Base-by-base conservation (phyloP, 768 basidiomycete genomes). In the Boletellus sp. region DNA sequence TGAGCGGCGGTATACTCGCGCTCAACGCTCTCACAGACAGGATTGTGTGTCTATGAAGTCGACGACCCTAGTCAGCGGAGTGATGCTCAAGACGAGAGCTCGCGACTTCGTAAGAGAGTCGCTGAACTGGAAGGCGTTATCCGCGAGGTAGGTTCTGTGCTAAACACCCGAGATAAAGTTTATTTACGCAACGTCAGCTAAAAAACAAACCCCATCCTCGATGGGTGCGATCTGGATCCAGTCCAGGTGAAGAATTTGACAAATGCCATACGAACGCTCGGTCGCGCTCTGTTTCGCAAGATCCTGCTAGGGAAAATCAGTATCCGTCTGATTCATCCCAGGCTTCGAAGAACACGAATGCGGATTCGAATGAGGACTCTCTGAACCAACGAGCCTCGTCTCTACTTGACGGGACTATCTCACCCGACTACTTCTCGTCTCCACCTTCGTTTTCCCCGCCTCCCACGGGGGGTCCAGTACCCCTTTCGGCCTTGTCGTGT, bases 41-140 rank as follows among this genome's bases (percentile, higher is more conserved):
- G 87, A 1, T 73, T 89, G 4, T 92, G 89, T 61, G 84, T 90
- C 10, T 92, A 92, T 58, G 87, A 92, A 64, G 80, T 90, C 7
- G 88, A 90, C 58, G 86, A 88, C 58, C 84, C 84, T 22, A 79
- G 66, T 52, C 78, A 81, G 65, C 74, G 79, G 60, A 71, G 69
- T 12, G 63, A 71, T 43, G 59, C 67, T 10, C 78, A 79, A 52
- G 84, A 85, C 50, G 88, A 90, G 62, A 75, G 75, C 38, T 75
- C 80, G 31, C 76, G 83, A 33, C 74, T 91, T 19, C 77, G 87
- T 46, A 80, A 81, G 52, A 80, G 89, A 40, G 84, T 91, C 20
- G 87, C 87, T 23, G 89, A 92, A 59, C 76, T 92, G 1, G 89
- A 92, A 66, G 84, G 85, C 44, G 86, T 90, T 33, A 85, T 91